phyloP scores from a whole-genome alignment of 2,329 filamentous ascomycete species.

The Beauveria medogensis region DNA sequence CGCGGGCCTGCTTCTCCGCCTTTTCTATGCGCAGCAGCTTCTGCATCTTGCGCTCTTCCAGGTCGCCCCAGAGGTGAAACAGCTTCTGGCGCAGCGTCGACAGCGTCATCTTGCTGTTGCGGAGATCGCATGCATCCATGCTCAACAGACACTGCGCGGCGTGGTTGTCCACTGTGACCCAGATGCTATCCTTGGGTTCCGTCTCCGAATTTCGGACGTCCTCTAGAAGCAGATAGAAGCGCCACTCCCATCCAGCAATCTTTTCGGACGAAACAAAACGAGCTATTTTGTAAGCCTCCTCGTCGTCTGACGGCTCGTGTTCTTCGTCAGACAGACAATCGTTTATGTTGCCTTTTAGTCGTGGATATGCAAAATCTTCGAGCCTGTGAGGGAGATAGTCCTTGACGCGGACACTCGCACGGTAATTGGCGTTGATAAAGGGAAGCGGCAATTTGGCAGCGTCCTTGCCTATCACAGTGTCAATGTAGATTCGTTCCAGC shows the following conservation, averaged over 20 bases:
- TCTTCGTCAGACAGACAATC: constrained; percentile 39
- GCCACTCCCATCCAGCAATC: constrained; percentile 63
- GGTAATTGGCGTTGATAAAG: constrained; percentile 67
- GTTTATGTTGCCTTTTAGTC: constrained; percentile 34
- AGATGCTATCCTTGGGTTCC: constrained; percentile 42
- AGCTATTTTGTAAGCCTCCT: constrained; percentile 18
- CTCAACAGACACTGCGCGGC: constrained; percentile 40
- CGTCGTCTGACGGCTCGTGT: constrained; percentile 13
- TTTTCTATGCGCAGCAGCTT: constrained; percentile 21
- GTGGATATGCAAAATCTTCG: constrained; percentile 58
- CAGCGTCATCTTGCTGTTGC: constrained; percentile 40
- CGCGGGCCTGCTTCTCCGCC: constrained; percentile 16
- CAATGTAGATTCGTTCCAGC: constrained; percentile 29
- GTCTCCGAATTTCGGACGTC: constrained; percentile 40
- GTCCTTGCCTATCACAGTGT: constrained; percentile 34
- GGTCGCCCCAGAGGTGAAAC: constrained; percentile 76
- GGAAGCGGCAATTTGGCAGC: constrained; percentile 43
- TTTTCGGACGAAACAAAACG: constrained; percentile 19
- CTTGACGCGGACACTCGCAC: constrained; percentile 64
- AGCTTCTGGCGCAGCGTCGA: constrained; percentile 57
- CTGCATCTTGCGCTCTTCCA: constrained; percentile 61
- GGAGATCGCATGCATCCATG: constrained; percentile 48
- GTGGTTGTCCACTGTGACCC: constrained; percentile 58
- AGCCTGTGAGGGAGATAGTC: constrained; percentile 68
- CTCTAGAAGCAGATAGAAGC: constrained; percentile 71